Conservation (phyloP, 139 green algal species). For the Picochlorum sp. region DNA sequence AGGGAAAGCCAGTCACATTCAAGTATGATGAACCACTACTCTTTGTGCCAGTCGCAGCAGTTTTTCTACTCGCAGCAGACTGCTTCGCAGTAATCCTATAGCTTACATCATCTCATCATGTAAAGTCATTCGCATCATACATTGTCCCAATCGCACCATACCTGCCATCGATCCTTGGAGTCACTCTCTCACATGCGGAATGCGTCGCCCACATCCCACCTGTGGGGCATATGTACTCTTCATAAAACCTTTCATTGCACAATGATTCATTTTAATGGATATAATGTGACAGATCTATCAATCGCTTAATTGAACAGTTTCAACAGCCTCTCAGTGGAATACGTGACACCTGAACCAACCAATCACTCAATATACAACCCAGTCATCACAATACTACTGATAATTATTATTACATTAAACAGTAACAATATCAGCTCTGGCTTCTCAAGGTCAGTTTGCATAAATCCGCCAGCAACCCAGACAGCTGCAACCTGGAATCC, state of each 20-base stretch:
- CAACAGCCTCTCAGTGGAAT: no score
- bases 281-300: not conserved
- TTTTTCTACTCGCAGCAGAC: not conserved
- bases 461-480: constrained; percentile 83
- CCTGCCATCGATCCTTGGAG: no score
- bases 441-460: constrained; percentile 45
- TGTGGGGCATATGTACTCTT: no score
- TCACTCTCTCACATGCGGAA: no score
- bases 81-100: not conserved
- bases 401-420: no score
- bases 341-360: no score
- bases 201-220: no score
- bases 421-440: not conserved
- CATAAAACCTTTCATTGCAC: not conserved
- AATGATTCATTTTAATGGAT: not conserved
- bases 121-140: no score
- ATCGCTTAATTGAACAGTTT: not conserved
- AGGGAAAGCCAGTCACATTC: constrained; percentile 79
- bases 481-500: constrained; percentile 83
- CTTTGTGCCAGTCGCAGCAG: not conserved
- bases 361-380: no score
- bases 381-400: no score
- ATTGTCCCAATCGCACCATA: no score
- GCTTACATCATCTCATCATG: no score
- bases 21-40: constrained; percentile 24